phyloP scores from a whole-genome alignment of 2,329 filamentous ascomycete species.

The Epichloe baconii region DNA sequence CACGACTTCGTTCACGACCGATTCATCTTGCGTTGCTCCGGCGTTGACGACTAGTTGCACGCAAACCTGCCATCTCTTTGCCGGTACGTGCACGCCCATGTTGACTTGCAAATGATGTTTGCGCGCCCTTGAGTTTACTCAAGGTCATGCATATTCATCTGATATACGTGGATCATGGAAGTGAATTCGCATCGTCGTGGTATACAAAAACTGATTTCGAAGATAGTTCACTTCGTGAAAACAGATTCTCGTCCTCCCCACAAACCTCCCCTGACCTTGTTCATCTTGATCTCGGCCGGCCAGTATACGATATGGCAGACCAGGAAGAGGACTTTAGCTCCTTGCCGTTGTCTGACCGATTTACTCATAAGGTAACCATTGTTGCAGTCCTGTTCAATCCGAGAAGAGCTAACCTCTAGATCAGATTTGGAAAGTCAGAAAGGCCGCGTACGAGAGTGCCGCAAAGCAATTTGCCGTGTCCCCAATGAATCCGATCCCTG shows the following conservation, averaged over 20 bases:
- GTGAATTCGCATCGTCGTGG: conserved; percentile 9
- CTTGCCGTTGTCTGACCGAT: conserved; percentile 66
- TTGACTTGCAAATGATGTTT: not conserved
- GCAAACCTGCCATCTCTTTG: not conserved
- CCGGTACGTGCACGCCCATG: not conserved
- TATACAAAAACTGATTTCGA: conserved; percentile 19
- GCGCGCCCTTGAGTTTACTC: not conserved
- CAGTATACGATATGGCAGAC: conserved; percentile 53
- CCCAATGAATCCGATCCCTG: conserved; percentile 71
- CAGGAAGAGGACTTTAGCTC: conserved; percentile 72
- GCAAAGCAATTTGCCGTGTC: conserved; percentile 75
- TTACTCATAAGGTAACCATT: conserved; percentile 60
- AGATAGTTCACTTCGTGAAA: conserved; percentile 14
- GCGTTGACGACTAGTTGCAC: not conserved
- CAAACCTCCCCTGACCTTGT: conserved; percentile 9
- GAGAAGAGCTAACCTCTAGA: conserved; percentile 5
- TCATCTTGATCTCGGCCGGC: conserved; percentile 8
- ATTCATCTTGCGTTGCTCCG: not conserved
- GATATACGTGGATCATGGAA: conserved; percentile 11
- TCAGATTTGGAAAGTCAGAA: conserved; percentile 90
- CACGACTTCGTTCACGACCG: conserved; percentile 1
- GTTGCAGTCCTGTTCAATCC: not conserved
- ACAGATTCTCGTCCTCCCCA: not conserved
- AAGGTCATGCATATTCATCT: not conserved
- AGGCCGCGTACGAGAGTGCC: conserved; percentile 87